Evolutionary conservation across 1,284 basidiomycete genomes (phyloP), one percentile per base, ranked within the genome.

Genomic region (Schizopora paradoxa): DNA sequence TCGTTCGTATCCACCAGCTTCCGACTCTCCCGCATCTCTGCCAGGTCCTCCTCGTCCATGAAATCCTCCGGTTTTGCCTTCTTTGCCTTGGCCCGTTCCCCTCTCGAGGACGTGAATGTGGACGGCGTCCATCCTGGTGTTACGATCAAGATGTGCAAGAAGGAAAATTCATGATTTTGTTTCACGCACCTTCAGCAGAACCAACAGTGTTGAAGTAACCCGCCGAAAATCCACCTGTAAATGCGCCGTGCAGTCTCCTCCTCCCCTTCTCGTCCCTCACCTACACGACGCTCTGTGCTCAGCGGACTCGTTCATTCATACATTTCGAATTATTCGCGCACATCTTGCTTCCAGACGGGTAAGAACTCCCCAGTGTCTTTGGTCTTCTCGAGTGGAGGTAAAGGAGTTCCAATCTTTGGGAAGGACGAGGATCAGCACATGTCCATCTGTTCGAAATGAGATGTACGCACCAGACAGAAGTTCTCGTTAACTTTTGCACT

Each of bases 1-100:
- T 87, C 82, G 16, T 79, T 77, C n/a, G 79, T 81, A 58, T 90
- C 85, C 3, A 87, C 75, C 6, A 95, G 63, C 36, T 78, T 79
- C 53, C 82, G 73, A 54, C 77, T 78, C 39, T 90, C 87, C 31
- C 74, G 77, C 50, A 86, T 63, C 52, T 90, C 89, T 29, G 83
- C 79, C n/a, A 95, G 67, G 63, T 97, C 95, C 66, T 99, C 96
- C 35, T 97, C 95, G 66, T 99, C 95, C 95, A 99, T 99, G 63
- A 92, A 98, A 62, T 98, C 95, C 61, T 97, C 91, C 0, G 87
- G 82, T 8, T 77, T 74, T 13, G 72, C 66, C 0, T 62, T 62
- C 56, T 76, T 76, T 52, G 76, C 63, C 58, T 82, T 83, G 21
- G 83, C 80, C 27, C 91, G 76, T 34, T 88, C 84, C 13, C 66